Base-by-base conservation (phyloP, 2,329 filamentous ascomycete species). In the Claviceps africana region DNA sequence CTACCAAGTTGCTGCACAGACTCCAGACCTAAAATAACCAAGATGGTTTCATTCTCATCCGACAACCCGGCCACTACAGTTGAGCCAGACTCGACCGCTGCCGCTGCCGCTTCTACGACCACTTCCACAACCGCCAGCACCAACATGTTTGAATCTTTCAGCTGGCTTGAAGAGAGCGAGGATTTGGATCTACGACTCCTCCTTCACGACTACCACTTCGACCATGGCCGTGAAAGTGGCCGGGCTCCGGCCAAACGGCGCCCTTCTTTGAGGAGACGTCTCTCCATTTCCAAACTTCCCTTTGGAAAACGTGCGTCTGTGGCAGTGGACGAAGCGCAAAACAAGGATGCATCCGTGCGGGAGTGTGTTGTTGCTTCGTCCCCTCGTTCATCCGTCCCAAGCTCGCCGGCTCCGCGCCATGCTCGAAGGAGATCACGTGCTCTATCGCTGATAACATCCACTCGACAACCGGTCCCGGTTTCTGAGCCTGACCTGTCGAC, bases 131-230 rank as follows among this genome's bases (percentile, higher is more conserved):
- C 47, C 22, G 6, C 22, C 15, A 19, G n/a, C 58, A 67, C 76
- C 37, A 73, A 78, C 1, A 71, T 86, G 53, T 78, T 80, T 48
- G 81, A 88, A 55, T 83, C 76, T 61, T 85, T 88, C 58, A 75
- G 81, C 48, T 88, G 85, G 83, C 70, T 88, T 28, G 84, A 89
- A 31, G 82, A 87, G 53, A 81, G 86, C 51, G 77, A 83, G 19
- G 78, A 85, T 50, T 70, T 90, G 33, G 84, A 90, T 59, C 65
- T 84, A 25, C 73, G 77, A 45, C 72, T 90, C 39, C 76, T 75
- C 39, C 67, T 88, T 33, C 82, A 88, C 61, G 82, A 87, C 62
- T 86, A 87, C 60, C 82, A 86, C 61, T 71, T 76, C 46, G 82
- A 82, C 58, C 68, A 82, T 35, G 73, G 79, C 39, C 19, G 25